phyloP scores from a whole-genome alignment of 1,284 basidiomycete species.

The Trametes pubescens region DNA sequence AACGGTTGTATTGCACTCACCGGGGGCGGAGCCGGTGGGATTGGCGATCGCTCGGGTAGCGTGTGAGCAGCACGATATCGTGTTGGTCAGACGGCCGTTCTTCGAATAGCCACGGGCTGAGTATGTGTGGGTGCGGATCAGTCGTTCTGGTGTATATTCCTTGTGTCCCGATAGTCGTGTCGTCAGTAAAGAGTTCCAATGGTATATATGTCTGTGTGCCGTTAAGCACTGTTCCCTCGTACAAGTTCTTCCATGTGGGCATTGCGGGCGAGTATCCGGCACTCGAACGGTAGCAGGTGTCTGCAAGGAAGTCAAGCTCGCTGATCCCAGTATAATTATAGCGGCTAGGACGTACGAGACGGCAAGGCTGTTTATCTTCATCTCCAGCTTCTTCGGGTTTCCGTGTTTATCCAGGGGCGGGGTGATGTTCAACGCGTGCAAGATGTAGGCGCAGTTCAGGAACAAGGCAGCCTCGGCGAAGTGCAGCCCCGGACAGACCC shows the following conservation, averaged over 20 bases:
- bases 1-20: not conserved
- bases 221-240: not conserved
- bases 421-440: constrained; percentile 20
- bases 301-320: not conserved
- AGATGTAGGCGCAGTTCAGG: constrained; percentile 21
- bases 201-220: not conserved
- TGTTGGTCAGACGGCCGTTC: not conserved
- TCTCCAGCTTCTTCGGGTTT: constrained; percentile 5
- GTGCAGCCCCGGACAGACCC: constrained; percentile 26
- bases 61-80: not conserved
- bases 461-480: constrained; percentile 19
- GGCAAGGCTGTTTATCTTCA: constrained; percentile 9
- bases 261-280: constrained; percentile 8
- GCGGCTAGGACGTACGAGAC: constrained; percentile 10
- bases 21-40: not conserved
- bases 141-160: not conserved
- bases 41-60: not conserved
- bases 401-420: constrained; percentile 14
- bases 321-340: too few species aligned
- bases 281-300: constrained; percentile 11
- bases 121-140: not conserved
- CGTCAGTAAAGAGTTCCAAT: not conserved
- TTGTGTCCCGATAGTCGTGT: not conserved
- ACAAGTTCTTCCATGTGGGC: constrained; percentile 5
- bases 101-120: not conserved